A percentile compares a stretch with the other conserved stretches of the same genome.
Conservation (phyloP, 441 rosid genomes). For the Erodium texanum region DNA sequence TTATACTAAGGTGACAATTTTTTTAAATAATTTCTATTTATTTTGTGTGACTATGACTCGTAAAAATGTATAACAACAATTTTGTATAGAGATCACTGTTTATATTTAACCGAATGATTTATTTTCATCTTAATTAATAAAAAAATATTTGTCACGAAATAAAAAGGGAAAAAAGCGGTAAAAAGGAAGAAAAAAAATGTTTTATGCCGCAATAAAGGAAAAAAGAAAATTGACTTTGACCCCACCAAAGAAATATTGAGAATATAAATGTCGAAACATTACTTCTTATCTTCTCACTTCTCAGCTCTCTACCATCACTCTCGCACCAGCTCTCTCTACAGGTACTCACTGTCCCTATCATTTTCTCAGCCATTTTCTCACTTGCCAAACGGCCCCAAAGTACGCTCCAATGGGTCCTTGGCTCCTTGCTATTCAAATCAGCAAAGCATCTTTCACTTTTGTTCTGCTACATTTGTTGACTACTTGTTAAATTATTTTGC, state of each 20-base stretch:
- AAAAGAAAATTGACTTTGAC: not conserved
- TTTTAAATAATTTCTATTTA: too few relatives aligned
- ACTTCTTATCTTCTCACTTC: not conserved
- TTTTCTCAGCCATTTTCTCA: not conserved
- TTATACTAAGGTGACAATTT: too few relatives aligned
- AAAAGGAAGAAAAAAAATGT: not conserved
- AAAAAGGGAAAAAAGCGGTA: not conserved
- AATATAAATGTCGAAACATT: too few relatives aligned
- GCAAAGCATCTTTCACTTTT: not conserved
- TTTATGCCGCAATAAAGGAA: not conserved
- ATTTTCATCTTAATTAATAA: too few relatives aligned
- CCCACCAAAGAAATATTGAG: not conserved
- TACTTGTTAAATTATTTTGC: not conserved
- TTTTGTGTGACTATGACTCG: too few relatives aligned
- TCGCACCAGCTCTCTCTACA: not conserved
- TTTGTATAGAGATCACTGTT: too few relatives aligned
- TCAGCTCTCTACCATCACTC: not conserved
- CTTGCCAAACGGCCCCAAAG: not conserved
- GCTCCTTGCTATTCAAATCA: not conserved
- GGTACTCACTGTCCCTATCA: not conserved
- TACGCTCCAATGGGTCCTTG: not conserved
- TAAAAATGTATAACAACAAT: too few relatives aligned
- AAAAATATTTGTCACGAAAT: too few relatives aligned
- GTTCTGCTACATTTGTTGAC: not conserved
- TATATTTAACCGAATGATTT: too few relatives aligned